These are phyloP conservation scores for Poa pratensis DNA, from an alignment of 176 grass and related monocot genomes.

Conservation along the genomic window DNA sequence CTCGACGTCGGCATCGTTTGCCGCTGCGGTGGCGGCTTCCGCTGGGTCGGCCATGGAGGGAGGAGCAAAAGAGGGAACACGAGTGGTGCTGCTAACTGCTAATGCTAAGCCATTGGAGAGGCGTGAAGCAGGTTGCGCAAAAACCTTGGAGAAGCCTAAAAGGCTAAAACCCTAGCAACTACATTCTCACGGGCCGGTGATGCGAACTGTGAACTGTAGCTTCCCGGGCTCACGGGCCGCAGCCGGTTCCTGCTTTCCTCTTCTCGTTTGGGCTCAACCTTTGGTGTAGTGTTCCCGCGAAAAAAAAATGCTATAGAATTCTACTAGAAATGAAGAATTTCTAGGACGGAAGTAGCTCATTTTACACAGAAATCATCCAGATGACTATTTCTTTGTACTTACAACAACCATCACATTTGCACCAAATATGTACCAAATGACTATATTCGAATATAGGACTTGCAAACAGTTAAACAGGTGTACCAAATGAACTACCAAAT, in stretches of 20 bases:
- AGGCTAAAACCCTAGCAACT: conserved; percentile 27
- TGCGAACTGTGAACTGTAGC: neutral
- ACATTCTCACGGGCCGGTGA: neutral
- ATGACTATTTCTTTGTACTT: neutral
- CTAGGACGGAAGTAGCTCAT: neutral
- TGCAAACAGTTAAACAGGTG: too few relatives aligned
- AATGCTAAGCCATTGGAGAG: conserved; percentile 42
- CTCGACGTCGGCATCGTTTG: conserved; percentile 54
- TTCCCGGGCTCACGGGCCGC: conserved; percentile 1
- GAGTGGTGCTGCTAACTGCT: neutral
- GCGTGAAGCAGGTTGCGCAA: conserved; percentile 33
- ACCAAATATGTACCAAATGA: neutral
- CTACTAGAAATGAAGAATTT: neutral
- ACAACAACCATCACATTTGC: neutral
- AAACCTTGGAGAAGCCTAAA: conserved; percentile 45
- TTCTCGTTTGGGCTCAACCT: neutral
- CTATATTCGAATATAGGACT: too few relatives aligned
- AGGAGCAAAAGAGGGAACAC: neutral
- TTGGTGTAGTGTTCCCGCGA: neutral
- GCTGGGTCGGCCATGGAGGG: conserved; percentile 39
- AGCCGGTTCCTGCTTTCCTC: neutral
- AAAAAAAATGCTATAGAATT: neutral
- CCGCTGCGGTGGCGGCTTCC: neutral
- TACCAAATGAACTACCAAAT: too few relatives aligned
- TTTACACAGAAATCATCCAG: neutral